Conservation (phyloP, 169 alveolate genomes). For the Eimeria tenella region DNA sequence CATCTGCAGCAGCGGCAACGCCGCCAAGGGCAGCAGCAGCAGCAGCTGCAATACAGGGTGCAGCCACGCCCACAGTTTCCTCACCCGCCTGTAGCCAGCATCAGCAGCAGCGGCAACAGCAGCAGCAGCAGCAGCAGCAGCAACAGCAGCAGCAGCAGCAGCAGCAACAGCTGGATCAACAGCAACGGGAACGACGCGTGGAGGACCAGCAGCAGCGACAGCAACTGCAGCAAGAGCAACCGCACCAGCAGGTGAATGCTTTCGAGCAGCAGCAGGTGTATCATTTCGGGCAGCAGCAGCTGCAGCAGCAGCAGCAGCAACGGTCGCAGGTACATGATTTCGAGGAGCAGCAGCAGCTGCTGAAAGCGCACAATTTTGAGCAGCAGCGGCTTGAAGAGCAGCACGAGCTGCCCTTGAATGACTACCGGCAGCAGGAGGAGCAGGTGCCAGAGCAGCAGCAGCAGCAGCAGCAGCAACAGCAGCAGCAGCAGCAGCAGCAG, state of each 20-base stretch:
- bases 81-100: not conserved
- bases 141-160: not conserved
- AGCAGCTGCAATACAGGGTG: too few species aligned
- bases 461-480: constrained; percentile 2
- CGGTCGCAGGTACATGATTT: not conserved
- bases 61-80: too few species aligned
- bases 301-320: not conserved
- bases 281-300: not conserved
- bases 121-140: constrained; percentile 35
- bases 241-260: not conserved
- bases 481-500: constrained; percentile 39
- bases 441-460: not conserved
- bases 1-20: too few species aligned
- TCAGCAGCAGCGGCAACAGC: constrained; percentile 28
- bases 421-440: not conserved
- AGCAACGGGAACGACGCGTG: not conserved
- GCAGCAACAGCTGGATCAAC: constrained; percentile 9
- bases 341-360: constrained; percentile 35
- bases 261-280: constrained; percentile 38
- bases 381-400: not conserved
- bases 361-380: not conserved
- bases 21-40: too few species aligned
- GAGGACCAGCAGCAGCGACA: constrained; percentile 3
- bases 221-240: not conserved
- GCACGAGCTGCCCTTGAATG: not conserved